Evolutionary conservation across 192 early-diverging fungal species (phyloP).

Genomic region (Umbelopsis isabellina): DNA sequence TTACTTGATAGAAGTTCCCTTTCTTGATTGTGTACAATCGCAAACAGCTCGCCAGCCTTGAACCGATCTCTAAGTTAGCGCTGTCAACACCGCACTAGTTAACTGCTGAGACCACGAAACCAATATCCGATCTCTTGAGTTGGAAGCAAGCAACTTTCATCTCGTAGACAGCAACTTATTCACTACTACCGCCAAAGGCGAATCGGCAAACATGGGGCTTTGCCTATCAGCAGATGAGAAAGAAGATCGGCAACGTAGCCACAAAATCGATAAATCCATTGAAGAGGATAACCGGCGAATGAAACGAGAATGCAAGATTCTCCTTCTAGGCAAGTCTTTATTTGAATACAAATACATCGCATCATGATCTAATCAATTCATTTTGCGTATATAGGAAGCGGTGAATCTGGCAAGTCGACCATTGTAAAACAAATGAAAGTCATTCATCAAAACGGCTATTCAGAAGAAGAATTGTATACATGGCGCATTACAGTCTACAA

Average conservation of each 20-base stretch:
- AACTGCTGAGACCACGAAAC: too few relatives aligned
- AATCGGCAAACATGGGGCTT: constrained; percentile 27
- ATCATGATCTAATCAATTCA: not conserved
- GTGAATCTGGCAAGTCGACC: constrained; percentile 95
- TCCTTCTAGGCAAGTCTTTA: constrained; percentile 61
- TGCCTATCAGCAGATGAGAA: constrained; percentile 34
- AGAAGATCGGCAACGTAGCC: constrained; percentile 45
- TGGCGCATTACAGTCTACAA: constrained; percentile 84
- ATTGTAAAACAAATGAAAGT: constrained; percentile 99
- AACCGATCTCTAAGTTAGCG: too few relatives aligned
- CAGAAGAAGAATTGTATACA: constrained; percentile 72
- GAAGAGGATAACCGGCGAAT: constrained; percentile 62
- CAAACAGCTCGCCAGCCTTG: too few relatives aligned
- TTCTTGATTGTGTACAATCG: too few relatives aligned
- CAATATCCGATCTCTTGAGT: too few relatives aligned
- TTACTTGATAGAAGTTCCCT: too few relatives aligned
- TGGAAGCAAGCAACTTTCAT: too few relatives aligned
- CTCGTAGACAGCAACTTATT: too few relatives aligned
- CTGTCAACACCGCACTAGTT: too few relatives aligned
- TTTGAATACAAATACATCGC: not conserved
- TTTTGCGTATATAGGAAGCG: constrained; percentile 62
- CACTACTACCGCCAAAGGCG: not conserved
- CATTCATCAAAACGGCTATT: constrained; percentile 92
- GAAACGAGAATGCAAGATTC: constrained; percentile 76
- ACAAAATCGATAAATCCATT: constrained; percentile 62